phyloP scores from a whole-genome alignment of 805 yeast genomes.

The Zygotorulaspora danielsina region DNA sequence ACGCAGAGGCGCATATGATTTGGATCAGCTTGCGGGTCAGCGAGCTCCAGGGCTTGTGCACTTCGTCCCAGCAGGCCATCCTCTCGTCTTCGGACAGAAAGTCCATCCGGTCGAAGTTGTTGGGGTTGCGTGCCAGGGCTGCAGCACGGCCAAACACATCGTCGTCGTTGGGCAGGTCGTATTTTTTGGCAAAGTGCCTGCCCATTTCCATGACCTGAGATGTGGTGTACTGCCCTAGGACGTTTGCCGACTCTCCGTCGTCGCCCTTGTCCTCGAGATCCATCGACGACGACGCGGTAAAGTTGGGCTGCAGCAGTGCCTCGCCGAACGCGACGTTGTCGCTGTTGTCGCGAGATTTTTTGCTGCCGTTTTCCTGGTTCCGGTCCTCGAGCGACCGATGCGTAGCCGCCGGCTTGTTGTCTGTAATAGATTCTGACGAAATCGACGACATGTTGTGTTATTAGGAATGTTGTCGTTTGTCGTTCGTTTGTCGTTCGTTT shows the following conservation, averaged over 20 bases:
- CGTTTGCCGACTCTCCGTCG: constrained; percentile 34
- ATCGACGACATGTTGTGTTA: neutral
- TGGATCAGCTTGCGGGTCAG: constrained; percentile 44
- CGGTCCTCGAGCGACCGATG: constrained; percentile 1
- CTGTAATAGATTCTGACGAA: constrained; percentile 5
- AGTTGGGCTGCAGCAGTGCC: constrained; percentile 6
- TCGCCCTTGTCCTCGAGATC: constrained; percentile 8
- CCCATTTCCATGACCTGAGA: constrained; percentile 68
- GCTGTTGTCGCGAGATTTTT: constrained; percentile 2
- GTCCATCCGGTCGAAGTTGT: constrained; percentile 53
- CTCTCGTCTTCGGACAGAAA: constrained; percentile 55
- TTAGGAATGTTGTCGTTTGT: no score
- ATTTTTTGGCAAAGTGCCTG: constrained; percentile 54
- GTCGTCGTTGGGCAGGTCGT: constrained; percentile 45
- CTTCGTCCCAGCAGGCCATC: constrained; percentile 44
- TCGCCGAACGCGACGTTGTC: neutral
- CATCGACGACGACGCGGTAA: constrained; percentile 6
- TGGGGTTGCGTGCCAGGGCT: constrained; percentile 60
- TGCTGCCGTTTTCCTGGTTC: constrained; percentile 1
- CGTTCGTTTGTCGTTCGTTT: neutral
- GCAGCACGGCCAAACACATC: constrained; percentile 63
- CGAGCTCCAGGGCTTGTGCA: constrained; percentile 42
- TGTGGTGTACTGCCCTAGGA: constrained; percentile 54
- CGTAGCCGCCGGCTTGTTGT: constrained; percentile 4
- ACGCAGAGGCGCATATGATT: constrained; percentile 61